Evolutionary conservation across 306 rosid genomes (phyloP).

Genomic region (Sindora glabra): DNA sequence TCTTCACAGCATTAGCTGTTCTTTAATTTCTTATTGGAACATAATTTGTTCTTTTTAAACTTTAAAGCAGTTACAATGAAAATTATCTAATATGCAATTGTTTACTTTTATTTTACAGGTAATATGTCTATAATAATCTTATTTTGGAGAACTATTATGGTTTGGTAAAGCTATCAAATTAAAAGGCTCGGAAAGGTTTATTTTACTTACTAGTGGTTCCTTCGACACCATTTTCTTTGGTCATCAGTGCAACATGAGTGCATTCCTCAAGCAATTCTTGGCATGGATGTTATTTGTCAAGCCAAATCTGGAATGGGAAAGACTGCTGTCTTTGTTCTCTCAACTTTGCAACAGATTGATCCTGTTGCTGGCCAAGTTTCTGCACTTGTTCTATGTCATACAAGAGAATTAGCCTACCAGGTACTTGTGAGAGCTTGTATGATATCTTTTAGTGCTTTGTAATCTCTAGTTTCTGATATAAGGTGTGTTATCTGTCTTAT

Average conservation of each 20-base stretch:
- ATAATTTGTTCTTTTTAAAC: neutral
- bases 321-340: slow-evolving; percentile 75
- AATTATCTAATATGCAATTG: neutral
- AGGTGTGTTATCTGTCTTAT: neutral
- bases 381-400: slow-evolving; percentile 69
- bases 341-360: slow-evolving; percentile 69
- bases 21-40: too few species aligned
- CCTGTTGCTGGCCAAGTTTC: slow-evolving; percentile 75
- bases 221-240: slow-evolving; percentile 52
- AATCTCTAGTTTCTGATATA: neutral
- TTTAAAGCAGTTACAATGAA: neutral
- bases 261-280: slow-evolving; percentile 78
- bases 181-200: slow-evolving; percentile 38
- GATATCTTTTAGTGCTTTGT: neutral
- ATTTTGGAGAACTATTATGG: slow-evolving; percentile 42
- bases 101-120: slow-evolving; percentile 40
- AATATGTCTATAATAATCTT: slow-evolving; percentile 45
- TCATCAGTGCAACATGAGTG: slow-evolving; percentile 82
- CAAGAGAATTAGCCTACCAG: slow-evolving; percentile 76
- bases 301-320: slow-evolving; percentile 86
- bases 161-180: slow-evolving; percentile 41
- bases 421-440: slow-evolving; percentile 8
- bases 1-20: too few species aligned
- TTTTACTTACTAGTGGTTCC: slow-evolving; percentile 59
- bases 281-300: slow-evolving; percentile 81